Evolutionary conservation across 805 yeast genomes (phyloP), one percentile per base, ranked within the genome.

Genomic region (Starmerella tilneyi): DNA sequence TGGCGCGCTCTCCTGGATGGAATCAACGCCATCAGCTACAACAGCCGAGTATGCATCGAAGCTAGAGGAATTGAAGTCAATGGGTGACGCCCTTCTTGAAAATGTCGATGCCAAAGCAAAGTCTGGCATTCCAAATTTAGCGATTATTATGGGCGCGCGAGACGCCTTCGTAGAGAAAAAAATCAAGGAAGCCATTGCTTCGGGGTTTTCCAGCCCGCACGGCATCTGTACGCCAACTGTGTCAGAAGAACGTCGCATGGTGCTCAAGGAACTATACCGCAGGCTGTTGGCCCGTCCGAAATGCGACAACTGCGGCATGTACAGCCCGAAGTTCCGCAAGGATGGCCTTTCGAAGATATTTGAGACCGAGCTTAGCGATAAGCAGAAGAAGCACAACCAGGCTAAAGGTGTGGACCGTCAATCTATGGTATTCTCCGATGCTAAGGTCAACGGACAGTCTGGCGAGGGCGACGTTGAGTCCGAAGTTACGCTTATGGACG

Each of bases 271-370:
- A 28, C 81, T 88, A 57, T 84, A 86, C 69, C 76, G 75, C 56
- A 75, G 75, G 56, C 64, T 88, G 41, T 66, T 84, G 51, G 64
- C 81, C 39, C 77, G 96, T 64, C 79, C 86, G 45, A 83, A 79
- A 64, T 92, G 99, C 74, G 94, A 84, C 58, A 86, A 88, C 65
- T 92, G 99, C 74, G 84, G 86, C 35, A 84, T 88, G 94, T 84
- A 71, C 63, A 85, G 96, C 36, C 97, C 99, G 45, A 71, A 81
- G 28, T 89, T 81, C 70, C 78, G 98, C 67, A 89, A 88, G 59
- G 99, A 92, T 62, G 98, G 98, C 0, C 81, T 78, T 60, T 75
- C 88, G 50, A 92, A 94, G 69, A 78, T 92, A 52, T 92, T 92
- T 59, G 97, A 92, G 67, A 79, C 78, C 54, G 78, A 94, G 5